Evolutionary conservation across 306 rosid genomes (phyloP), one percentile per base, ranked within the genome.

Genomic region (Sphenostylis stenocarpa): DNA sequence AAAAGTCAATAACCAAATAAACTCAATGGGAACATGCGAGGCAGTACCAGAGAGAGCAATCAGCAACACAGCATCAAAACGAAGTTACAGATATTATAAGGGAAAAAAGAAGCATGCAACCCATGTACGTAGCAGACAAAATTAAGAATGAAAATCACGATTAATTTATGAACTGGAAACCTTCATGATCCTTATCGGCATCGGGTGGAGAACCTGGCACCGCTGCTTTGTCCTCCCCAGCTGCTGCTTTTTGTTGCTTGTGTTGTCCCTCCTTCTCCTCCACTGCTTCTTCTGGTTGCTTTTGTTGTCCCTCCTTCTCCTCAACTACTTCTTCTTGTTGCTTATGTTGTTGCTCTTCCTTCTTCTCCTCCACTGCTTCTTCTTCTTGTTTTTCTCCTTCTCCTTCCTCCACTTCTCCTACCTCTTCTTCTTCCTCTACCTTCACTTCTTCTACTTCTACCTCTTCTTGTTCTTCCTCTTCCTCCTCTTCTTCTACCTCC

Each of bases 151-250:
- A 57, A 80, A 80, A 31, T 10, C 20, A 58, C 20, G 0, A 39
- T n/a, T 15, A 51, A 43, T 49, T 39, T 24, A 58, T 3, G 60
- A 77, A 38, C 29, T n/a, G 71, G 23, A 76, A 65, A 88, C 89
- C 92, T 82, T 62, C 34, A 8, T 9, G 58, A 64, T 28, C 77
- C 13, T 62, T 65, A 68, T 65, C 66, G 10, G 62, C 72, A 33
- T 19, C 20, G 24, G n/a, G 55, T 12, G 83, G 83, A 55, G 85
- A 77, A 78, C 67, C 72, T 34, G 81, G 45, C 68, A 76, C 55
- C 10, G 66, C 72, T 73, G 13, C 14, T 58, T 73, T 63, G 28
- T 56, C 83, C 45, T 84, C 75, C 48, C 52, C 69, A 5, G 1
- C 38, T 23, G 34, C 41, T 16, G 33, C 5, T 58, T 28, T 1